Conservation (phyloP, 352 stramenopile species). For the Peronosclerospora sorghi region DNA sequence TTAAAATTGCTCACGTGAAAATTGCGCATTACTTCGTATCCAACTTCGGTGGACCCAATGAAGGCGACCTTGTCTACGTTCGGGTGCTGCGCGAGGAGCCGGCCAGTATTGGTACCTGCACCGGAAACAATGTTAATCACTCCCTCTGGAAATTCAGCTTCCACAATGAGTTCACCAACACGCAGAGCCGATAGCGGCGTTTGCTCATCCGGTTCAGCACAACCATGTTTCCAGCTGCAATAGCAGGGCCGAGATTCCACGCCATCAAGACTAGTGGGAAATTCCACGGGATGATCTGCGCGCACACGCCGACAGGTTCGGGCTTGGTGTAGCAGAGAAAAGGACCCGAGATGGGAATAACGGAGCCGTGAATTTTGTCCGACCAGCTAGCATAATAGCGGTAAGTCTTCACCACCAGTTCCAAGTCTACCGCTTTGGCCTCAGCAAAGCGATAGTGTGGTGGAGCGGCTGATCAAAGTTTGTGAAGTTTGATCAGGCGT, state of each 20-base stretch:
- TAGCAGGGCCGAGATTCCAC: neutral
- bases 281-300: neutral
- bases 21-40: slow-evolving; percentile 51
- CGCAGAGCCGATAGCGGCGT: neutral
- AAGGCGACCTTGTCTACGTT: slow-evolving; percentile 79
- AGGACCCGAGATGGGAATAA: neutral
- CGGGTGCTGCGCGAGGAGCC: slow-evolving; percentile 35
- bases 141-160: neutral
- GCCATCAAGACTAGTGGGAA: neutral
- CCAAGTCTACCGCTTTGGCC: too few species aligned
- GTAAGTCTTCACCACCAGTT: too few species aligned
- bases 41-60: slow-evolving; percentile 58
- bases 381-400: too few species aligned
- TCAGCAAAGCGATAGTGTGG: too few species aligned
- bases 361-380: neutral
- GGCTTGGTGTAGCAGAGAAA: neutral
- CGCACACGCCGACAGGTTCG: neutral
- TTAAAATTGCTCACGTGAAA: slow-evolving; percentile 12
- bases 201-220: neutral
- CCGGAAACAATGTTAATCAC: too few species aligned
- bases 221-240: neutral
- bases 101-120: slow-evolving; percentile 10
- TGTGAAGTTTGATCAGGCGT: too few species aligned
- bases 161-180: neutral
- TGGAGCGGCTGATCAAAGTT: too few species aligned